phyloP scores from a whole-genome alignment of 2,329 filamentous ascomycete genomes.

The Corinectria fuckeliana region DNA sequence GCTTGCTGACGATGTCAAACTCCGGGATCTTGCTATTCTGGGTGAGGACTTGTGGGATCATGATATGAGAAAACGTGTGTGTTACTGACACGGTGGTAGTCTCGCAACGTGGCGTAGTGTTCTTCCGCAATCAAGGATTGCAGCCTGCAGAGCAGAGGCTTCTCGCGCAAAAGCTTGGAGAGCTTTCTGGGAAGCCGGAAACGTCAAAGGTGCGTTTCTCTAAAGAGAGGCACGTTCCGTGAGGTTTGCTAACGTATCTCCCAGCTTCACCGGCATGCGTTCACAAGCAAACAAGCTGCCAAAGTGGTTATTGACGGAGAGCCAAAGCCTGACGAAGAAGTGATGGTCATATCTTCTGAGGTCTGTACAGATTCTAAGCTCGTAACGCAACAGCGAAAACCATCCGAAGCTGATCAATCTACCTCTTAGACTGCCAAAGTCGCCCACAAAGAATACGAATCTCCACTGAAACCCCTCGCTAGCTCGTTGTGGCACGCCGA shows the following conservation, averaged over 20 bases:
- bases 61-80: background rate
- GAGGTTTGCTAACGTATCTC: too few relatives aligned
- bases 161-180: slow-evolving; percentile 65
- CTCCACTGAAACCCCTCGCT: too few relatives aligned
- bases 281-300: too few relatives aligned
- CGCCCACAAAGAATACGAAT: too few relatives aligned
- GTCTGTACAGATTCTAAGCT: slow-evolving; percentile 40
- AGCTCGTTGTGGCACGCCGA: slow-evolving; percentile 3
- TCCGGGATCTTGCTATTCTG: slow-evolving; percentile 68
- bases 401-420: background rate
- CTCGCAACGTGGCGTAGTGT: slow-evolving; percentile 72
- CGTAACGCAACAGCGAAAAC: slow-evolving; percentile 46
- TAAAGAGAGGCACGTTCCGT: too few relatives aligned
- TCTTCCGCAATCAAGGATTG: slow-evolving; percentile 70
- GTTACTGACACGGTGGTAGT: slow-evolving; percentile 49
- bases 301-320: slow-evolving; percentile 54
- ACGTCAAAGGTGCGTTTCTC: slow-evolving; percentile 44
- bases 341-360: slow-evolving; percentile 65
- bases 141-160: slow-evolving; percentile 70
- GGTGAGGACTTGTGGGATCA: slow-evolving; percentile 55
- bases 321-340: slow-evolving; percentile 63
- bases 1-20: background rate
- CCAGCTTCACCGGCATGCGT: too few relatives aligned
- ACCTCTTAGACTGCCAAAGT: too few relatives aligned
- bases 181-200: slow-evolving; percentile 61